Evolutionary conservation across 768 basidiomycete genomes (phyloP), one percentile per base, ranked within the genome.

Genomic region (Auricularia sp.): DNA sequence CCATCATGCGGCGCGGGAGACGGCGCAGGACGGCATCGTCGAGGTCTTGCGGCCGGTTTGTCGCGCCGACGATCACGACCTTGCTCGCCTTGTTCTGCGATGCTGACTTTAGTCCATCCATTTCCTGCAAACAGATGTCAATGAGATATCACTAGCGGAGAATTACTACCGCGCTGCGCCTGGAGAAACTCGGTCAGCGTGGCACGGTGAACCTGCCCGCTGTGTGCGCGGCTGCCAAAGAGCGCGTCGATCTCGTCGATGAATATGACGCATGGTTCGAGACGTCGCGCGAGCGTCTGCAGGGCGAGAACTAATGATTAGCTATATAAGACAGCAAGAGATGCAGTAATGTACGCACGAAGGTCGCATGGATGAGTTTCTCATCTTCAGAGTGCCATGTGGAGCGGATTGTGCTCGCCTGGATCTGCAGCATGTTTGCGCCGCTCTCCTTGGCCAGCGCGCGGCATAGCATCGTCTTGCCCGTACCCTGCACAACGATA

Each of bases 1-100:
- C 69, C 37, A 75, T 66, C 2, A 77, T 33, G 47, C 75, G 64
- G 39, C 75, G 67, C 10, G 75, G 75, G 29, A 77, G 64, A 16
- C 75, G 71, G 54, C 75, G 65, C 3, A 77, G 69, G 11, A 77
- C 71, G 14, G 75, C 75, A 62, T 77, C 75, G 64, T 63, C 62
- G 1, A 63, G 44, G 42, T 63, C 62, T 11, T 70, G 71, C 18
- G 70, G 71, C 62, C 75, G 63, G 66, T 76, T 77, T 6, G 75
- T 75, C 4, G 75, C 75, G 10, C 75, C 75, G 14, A 77, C 70
- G 8, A 77, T 69, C 8, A 75, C 67, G 3, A 77, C 62, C 33
- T 71, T 63, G 45, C 70, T 69, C 36, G 75, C 71, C 64, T 68
- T 68, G 67, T 77, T 77, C 51, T 69, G 65, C 3, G 62, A 64